Evolutionary conservation across 2,329 filamentous ascomycete genomes (phyloP), one percentile per base, ranked within the genome.

Genomic region (Aspergillus tanneri): DNA sequence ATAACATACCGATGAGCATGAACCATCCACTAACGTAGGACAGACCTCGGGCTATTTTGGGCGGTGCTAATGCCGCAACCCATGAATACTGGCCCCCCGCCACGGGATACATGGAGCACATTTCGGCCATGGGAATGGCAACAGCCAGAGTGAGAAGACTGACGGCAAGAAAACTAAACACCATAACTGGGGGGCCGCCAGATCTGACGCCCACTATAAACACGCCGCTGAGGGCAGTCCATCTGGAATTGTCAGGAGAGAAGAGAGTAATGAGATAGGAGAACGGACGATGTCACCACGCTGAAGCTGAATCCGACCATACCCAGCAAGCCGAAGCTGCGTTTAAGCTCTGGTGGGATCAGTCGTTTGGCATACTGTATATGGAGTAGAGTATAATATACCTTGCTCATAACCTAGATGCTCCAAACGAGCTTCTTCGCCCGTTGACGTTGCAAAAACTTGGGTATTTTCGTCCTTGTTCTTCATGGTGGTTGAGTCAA

Each of bases 241-340:
- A 83, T 59, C 72, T 74, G 34, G 2, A 19, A 11, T 10, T 7
- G 34, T 36, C 40, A 24, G 35, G 6, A 10, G 3, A 4, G 5
- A 8, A 2, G 22, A 4, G 0, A 7, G 2, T 10, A 18, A 5
- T 12, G 23, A 5, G 4, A 14, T 11, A 5, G 7, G 25, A 9
- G 1, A 5, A 22, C 16, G 3, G 16, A 73, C 71, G 71, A 77
- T 24, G 80, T 82, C 35, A 83, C 77, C 37, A 83, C 78, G 47
- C 72, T 77, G 62, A 83, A 83, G 37, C 73, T 76, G 64, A 83
- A 83, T 1, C 78, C 80, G 25, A 83, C 72, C 77, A 83, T 83
- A 27, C 79, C 78, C 22, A 82, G 54, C 5, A 81, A 62, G 8
- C 76, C 71, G 55, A 82, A 83, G 7, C 72, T 77, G 7, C 79